Evolutionary conservation across 768 basidiomycete genomes (phyloP).

Genomic region (Pleurotus sapidus): DNA sequence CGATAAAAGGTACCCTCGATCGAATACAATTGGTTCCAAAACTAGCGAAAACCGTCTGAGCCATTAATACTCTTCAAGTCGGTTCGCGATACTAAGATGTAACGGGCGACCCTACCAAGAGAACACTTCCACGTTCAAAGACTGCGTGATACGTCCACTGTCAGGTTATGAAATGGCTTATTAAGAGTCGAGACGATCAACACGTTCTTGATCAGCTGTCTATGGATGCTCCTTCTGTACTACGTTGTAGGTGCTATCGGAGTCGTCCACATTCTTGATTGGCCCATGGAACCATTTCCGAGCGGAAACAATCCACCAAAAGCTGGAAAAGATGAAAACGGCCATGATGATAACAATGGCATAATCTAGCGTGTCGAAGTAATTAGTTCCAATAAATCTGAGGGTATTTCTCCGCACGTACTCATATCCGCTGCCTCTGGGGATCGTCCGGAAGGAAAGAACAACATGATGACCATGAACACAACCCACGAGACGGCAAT

Average conservation of each 20-base stretch:
- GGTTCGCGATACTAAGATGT: background rate
- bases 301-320: slow-evolving; percentile 67
- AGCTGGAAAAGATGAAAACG: slow-evolving; percentile 62
- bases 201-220: background rate
- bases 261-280: slow-evolving; percentile 43
- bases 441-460: slow-evolving; percentile 49
- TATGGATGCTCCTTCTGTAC: slow-evolving; percentile 4
- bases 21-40: no score
- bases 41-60: no score
- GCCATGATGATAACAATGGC: slow-evolving; percentile 62
- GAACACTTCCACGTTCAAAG: no score
- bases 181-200: no score
- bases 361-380: slow-evolving; percentile 44
- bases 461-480: slow-evolving; percentile 56
- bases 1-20: no score
- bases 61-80: no score
- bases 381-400: background rate
- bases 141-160: no score
- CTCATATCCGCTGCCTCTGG: slow-evolving; percentile 51
- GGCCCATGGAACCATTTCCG: slow-evolving; percentile 72
- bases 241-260: background rate
- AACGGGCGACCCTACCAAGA: background rate
- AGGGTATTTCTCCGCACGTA: slow-evolving; percentile 27
- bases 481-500: slow-evolving; percentile 65
- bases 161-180: background rate